Base-by-base conservation (phyloP, 108 stramenopile species). In the Nannochloropsis gaditana region DNA sequence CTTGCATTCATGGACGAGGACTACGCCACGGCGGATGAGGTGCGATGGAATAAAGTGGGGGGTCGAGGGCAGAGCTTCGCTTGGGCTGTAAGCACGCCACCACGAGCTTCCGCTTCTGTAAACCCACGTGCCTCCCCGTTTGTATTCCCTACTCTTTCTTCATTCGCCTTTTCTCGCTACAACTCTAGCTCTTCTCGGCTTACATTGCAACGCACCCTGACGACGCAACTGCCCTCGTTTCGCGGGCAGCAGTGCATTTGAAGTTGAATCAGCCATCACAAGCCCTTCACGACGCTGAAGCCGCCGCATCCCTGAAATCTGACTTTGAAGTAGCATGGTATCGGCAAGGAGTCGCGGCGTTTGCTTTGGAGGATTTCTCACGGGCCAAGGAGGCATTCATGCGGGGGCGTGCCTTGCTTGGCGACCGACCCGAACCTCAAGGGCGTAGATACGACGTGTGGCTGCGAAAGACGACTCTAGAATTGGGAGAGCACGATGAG, bases 1-100 rank as follows among this genome's bases (percentile, higher is more conserved):
- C 59, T n/a, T n/a, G 59, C 59, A n/a, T 73, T 73, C 59, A 73
- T 73, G n/a, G 59, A 73, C 59, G 59, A 73, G 59, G 59, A 73
- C 2, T 73, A n/a, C n/a, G 59, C 2, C 59, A 73, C 19, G 59
- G 59, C 59, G 3, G 59, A 73, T n/a, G 59, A 73, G 59, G 59
- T 73, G 59, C 59, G 59, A 73, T n/a, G 59, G 59, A 73, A 73
- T 73, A n/a, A n/a, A n/a, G 59, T 73, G 4, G 59, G 8, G 59
- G 59, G 59, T 73, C 2, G 15, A 6, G 15, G 59, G 59, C 59
- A n/a, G 59, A 6, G 59, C 15, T n/a, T 73, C 19, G 59, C 19
- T 8, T n/a, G 15, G 59, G 59, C 59, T 4, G 19, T 73, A 31
- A 31, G 31, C 31, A 31, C 8, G 15, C 59, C n/a, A 6, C 8